Base-by-base conservation (phyloP, 352 stramenopile species). In the Aphanomyces stellatus region DNA sequence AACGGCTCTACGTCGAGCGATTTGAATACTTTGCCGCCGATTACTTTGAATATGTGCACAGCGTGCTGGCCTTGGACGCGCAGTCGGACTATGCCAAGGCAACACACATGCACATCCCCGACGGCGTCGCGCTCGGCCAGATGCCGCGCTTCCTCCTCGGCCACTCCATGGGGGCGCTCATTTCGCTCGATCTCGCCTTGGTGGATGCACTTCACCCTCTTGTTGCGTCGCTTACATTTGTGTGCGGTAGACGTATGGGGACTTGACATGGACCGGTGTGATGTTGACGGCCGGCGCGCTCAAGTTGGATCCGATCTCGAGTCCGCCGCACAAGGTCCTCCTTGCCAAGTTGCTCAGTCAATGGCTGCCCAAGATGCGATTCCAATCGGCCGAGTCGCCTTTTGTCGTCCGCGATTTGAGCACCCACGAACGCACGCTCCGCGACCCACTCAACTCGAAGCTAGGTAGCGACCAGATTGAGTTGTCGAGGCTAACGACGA, bases 71-170 rank as follows among this genome's bases (percentile, higher is more conserved):
- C 28, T 5, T 72, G n/a, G 60, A 66, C 2, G 57, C 31, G 31
- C 25, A 30, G 4, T 55, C 46, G 22, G 53, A 62, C 17, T 42
- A 30, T 15, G 46, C 30, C 11, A 79, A 77, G 27, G 51, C 61
- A 0, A 67, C 25, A 19, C 49, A 75, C 35, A 31, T 85, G 11
- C 70, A 82, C 6, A 48, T 74, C 0, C 75, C 78, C 13, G 65
- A 59, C 0, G 55, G 75, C 25, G 66, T 79, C 7, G 41, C 73
- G 17, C 82, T 73, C 69, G 75, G 59, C 11, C 31, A 67, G 10
- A 67, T 88, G 34, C 79, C 79, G 6, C 74, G 76, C 13, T 88
- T 88, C 55, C 53, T 85, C 28, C 64, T 87, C 11, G 78, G 76
- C 11, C 79, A 88, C 53, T 87, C 77, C 1, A 87, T 88, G 74